These are phyloP conservation scores for Eruca vesicaria DNA, from an alignment of 441 rosid species.

Conservation along the genomic window DNA sequence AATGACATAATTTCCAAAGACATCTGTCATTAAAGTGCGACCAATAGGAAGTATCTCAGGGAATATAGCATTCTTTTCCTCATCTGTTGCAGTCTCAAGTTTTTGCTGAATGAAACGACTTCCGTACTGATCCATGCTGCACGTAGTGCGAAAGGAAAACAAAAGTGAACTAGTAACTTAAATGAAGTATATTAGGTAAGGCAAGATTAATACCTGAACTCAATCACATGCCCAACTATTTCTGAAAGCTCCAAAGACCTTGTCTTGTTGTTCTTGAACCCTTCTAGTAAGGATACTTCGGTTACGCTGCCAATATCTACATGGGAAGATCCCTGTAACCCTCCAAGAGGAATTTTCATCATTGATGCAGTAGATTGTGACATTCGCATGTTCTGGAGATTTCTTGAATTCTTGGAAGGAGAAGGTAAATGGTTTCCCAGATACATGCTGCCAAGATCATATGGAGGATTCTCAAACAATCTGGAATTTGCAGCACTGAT, in stretches of 20 bases:
- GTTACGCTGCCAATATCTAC: slow-evolving; percentile 47
- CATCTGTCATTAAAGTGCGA: slow-evolving; percentile 90
- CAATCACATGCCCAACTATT: slow-evolving; percentile 69
- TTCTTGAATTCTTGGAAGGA: slow-evolving; percentile 54
- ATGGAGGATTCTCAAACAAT: slow-evolving; percentile 51
- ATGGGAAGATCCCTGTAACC: slow-evolving; percentile 53
- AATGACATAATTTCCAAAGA: slow-evolving; percentile 94
- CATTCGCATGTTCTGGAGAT: slow-evolving; percentile 53
- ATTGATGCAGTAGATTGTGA: slow-evolving; percentile 50
- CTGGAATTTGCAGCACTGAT: slow-evolving; percentile 51
- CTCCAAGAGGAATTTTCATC: slow-evolving; percentile 60
- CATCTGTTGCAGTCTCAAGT: slow-evolving; percentile 71
- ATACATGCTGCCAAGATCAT: slow-evolving; percentile 52
- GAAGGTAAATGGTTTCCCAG: slow-evolving; percentile 51
- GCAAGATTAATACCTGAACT: slow-evolving; percentile 64
- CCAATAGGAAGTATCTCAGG: slow-evolving; percentile 80
- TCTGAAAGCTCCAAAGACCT: slow-evolving; percentile 73
- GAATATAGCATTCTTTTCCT: slow-evolving; percentile 78
- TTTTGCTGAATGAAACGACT: slow-evolving; percentile 98
- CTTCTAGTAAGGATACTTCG: slow-evolving; percentile 74
- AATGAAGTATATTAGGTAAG: neutral
- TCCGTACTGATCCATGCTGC: slow-evolving; percentile 92
- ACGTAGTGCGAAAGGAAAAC: slow-evolving; percentile 17
- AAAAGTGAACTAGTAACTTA: slow-evolving; percentile 16
- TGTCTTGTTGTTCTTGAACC: slow-evolving; percentile 76